Conservation (phyloP, 2,329 filamentous ascomycete species). For the Akanthomyces dipterigenus region DNA sequence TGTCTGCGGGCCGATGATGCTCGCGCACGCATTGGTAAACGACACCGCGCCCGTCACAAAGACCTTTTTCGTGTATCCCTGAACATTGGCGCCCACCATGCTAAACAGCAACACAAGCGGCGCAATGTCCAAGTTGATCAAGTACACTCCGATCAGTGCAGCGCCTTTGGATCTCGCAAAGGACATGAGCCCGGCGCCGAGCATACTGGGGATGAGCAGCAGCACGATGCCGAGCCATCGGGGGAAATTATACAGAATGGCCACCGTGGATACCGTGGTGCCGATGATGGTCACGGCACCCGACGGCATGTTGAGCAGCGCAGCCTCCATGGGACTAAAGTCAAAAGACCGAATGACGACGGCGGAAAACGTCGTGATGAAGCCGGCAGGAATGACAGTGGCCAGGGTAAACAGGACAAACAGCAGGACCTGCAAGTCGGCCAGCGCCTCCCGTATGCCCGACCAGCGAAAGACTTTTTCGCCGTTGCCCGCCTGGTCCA, state of each 20-base stretch:
- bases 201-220: conserved; percentile 19
- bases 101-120: conserved; percentile 48
- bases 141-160: conserved; percentile 21
- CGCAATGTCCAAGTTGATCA: conserved; percentile 39
- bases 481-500: conserved; percentile 36
- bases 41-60: conserved; percentile 43
- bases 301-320: conserved; percentile 36
- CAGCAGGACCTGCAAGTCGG: conserved; percentile 36
- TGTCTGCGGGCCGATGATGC: conserved; percentile 51
- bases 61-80: conserved; percentile 45
- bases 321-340: conserved; percentile 28
- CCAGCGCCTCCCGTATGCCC: conserved; percentile 34
- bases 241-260: conserved; percentile 22
- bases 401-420: conserved; percentile 23
- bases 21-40: conserved; percentile 44
- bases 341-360: conserved; percentile 30
- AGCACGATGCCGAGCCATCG: conserved; percentile 21
- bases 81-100: conserved; percentile 40
- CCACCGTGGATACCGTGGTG: conserved; percentile 18
- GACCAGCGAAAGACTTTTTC: conserved; percentile 32
- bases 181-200: conserved; percentile 22
- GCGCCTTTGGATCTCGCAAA: conserved; percentile 24
- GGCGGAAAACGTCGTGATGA: conserved; percentile 29
- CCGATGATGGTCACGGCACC: conserved; percentile 17
- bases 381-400: conserved; percentile 22